These are phyloP conservation scores for Arachis monticola DNA, from an alignment of 331 rosid species.

Conservation along the genomic window DNA sequence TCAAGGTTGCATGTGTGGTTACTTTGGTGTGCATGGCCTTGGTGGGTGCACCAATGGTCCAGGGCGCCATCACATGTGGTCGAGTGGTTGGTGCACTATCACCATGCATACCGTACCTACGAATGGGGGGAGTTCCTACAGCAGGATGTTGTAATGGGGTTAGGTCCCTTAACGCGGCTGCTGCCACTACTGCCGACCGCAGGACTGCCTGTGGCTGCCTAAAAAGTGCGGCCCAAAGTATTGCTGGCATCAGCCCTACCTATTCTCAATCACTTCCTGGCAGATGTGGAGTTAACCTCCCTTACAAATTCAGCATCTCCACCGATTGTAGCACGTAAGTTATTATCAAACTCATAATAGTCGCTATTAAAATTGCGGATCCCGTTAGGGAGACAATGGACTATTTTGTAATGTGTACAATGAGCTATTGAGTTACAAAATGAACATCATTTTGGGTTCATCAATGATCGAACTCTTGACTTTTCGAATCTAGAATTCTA, in stretches of 20 bases:
- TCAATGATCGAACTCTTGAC: too few species aligned
- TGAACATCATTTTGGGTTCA: too few species aligned
- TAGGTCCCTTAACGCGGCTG: background rate
- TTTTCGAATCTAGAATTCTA: too few species aligned
- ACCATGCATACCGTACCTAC: slow-evolving; percentile 41
- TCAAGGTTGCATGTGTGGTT: slow-evolving; percentile 41
- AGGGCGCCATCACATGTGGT: slow-evolving; percentile 38
- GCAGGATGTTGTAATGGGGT: slow-evolving; percentile 46
- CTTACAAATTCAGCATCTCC: slow-evolving; percentile 63
- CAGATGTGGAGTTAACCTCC: slow-evolving; percentile 50
- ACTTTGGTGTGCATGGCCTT: slow-evolving; percentile 37
- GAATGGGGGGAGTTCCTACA: background rate
- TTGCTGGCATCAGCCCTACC: background rate
- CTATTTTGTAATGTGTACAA: too few species aligned
- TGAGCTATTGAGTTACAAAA: too few species aligned
- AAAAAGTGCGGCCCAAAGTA: background rate
- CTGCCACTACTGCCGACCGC: slow-evolving; percentile 47
- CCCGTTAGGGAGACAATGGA: too few species aligned
- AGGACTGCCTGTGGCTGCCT: slow-evolving; percentile 53
- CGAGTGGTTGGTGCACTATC: background rate
- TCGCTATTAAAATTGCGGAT: too few species aligned
- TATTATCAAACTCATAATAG: too few species aligned
- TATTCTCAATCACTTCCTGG: slow-evolving; percentile 43
- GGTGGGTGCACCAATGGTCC: slow-evolving; percentile 39
- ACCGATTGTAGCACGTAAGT: slow-evolving; percentile 43